Evolutionary conservation across 805 yeast species (phyloP).

Genomic region (Myxozyma melibiosi): DNA sequence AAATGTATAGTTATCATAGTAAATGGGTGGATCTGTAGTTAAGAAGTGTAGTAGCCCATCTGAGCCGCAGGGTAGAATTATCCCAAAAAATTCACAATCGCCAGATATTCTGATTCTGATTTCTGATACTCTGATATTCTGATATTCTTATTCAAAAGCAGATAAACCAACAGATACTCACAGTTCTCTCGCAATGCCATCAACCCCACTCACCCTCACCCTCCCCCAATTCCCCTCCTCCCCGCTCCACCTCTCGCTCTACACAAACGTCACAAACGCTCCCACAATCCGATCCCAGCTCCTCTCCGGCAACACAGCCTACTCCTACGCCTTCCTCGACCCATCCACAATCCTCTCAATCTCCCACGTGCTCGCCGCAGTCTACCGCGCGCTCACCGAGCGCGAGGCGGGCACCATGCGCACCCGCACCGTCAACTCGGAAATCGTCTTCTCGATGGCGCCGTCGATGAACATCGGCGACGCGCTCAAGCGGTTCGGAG

Average conservation of each 20-base stretch:
- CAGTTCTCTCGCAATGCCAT: neutral
- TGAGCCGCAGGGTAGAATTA: too few species aligned
- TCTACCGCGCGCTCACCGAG: constrained; percentile 64
- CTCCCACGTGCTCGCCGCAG: constrained; percentile 64
- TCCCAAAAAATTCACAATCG: too few species aligned
- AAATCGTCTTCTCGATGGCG: constrained; percentile 66
- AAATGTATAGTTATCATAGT: too few species aligned
- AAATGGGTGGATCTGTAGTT: too few species aligned
- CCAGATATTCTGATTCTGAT: too few species aligned
- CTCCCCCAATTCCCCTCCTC: constrained; percentile 25
- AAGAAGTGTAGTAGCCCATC: too few species aligned
- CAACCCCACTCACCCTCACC: neutral
- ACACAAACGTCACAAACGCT: constrained; percentile 50
- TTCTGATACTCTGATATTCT: too few species aligned
- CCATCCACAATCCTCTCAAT: constrained; percentile 56
- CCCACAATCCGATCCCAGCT: constrained; percentile 50
- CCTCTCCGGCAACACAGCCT: constrained; percentile 49
- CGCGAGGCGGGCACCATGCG: constrained; percentile 49
- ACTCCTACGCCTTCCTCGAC: constrained; percentile 68
- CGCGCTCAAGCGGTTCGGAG: constrained; percentile 70
- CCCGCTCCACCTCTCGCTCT: constrained; percentile 49
- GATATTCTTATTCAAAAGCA: too few species aligned
- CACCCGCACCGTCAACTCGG: constrained; percentile 71
- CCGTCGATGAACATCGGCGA: constrained; percentile 74
- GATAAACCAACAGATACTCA: too few species aligned